Evolutionary conservation across 495 filamentous ascomycete genomes (phyloP).

Genomic region (Sporormia fimetaria): DNA sequence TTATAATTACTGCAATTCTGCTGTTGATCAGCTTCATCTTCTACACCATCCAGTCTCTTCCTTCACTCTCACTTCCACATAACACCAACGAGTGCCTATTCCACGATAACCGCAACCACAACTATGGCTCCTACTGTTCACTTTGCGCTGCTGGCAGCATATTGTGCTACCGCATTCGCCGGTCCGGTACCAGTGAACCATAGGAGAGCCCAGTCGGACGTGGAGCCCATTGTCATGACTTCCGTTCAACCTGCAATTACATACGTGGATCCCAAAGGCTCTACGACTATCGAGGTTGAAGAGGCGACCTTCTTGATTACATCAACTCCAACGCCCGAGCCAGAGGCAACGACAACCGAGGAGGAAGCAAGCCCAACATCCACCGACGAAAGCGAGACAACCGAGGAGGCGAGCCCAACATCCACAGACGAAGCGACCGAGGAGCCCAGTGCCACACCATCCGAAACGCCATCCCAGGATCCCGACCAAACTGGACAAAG

Average conservation of each 20-base stretch:
- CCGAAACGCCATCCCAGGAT: background rate
- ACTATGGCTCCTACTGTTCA: constrained; percentile 15
- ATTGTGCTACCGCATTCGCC: constrained; percentile 13
- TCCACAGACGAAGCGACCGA: too few species aligned
- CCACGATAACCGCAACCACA: too few species aligned
- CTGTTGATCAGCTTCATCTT: too few species aligned
- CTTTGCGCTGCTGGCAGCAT: constrained; percentile 26
- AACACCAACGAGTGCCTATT: too few species aligned
- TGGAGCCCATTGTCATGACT: too few species aligned
- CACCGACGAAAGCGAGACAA: too few species aligned
- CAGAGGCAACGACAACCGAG: background rate
- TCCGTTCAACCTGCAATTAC: background rate
- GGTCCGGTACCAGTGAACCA: constrained; percentile 22
- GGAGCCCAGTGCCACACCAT: too few species aligned
- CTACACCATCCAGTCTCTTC: too few species aligned
- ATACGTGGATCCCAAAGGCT: background rate
- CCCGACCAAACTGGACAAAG: constrained; percentile 1
- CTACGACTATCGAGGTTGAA: background rate
- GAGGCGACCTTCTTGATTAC: background rate
- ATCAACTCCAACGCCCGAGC: background rate
- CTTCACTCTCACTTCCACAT: too few species aligned
- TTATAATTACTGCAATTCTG: too few species aligned
- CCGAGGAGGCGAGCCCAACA: too few species aligned
- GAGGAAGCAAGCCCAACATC: too few species aligned
- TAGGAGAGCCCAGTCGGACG: constrained; percentile 16